Conservation (phyloP, 179 eudicot species). For the Beta macrorhiza region DNA sequence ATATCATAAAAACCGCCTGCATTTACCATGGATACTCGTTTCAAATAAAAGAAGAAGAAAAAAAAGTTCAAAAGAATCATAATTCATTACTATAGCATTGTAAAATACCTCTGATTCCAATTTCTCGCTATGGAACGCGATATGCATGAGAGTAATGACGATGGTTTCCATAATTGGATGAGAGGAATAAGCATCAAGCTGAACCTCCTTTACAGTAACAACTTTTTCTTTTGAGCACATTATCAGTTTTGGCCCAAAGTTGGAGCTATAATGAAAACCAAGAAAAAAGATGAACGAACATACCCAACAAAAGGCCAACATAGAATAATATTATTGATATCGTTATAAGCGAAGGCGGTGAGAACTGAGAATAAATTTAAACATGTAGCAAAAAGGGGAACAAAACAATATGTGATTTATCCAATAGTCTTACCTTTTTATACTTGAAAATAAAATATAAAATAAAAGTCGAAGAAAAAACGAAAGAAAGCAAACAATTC, state of each 20-base stretch:
- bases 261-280: conserved; percentile 50
- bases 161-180: conserved; percentile 70
- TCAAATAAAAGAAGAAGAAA: not conserved
- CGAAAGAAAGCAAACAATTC: too few relatives aligned
- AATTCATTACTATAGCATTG: not conserved
- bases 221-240: conserved; percentile 53
- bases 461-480: not conserved
- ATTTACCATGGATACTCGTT: conserved; percentile 14
- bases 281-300: not conserved
- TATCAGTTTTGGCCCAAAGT: conserved; percentile 77
- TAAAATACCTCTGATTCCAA: conserved; percentile 79
- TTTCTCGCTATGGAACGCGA: conserved; percentile 78
- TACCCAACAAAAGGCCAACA: not conserved
- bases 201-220: conserved; percentile 63
- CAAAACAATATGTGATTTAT: not conserved
- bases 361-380: not conserved
- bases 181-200: conserved; percentile 56
- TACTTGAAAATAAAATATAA: not conserved
- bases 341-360: not conserved
- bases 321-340: not conserved
- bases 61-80: not conserved
- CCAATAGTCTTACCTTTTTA: not conserved
- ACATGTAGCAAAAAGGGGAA: not conserved
- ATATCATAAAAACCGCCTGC: conserved; percentile 90
- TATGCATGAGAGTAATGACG: conserved; percentile 75